A percentile compares a stretch with the other conserved stretches of the same genome.
Evolutionary conservation across 2,329 filamentous ascomycete species (phyloP).

Genomic region (Curvularia verruculosa): DNA sequence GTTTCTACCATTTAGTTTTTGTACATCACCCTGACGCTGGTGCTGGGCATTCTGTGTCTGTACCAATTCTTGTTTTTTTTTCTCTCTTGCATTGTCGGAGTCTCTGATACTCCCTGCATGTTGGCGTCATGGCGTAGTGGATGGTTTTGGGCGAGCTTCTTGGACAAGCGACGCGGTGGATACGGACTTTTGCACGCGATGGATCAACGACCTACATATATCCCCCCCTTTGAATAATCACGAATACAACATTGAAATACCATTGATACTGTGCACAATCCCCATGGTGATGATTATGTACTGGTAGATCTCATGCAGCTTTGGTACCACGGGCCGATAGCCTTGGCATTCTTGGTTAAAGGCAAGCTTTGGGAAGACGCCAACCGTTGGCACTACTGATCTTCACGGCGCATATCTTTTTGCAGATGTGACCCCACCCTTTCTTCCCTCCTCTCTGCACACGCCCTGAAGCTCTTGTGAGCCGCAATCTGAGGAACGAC

Average conservation of each 20-base stretch:
- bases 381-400: background rate
- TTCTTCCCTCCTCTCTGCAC: background rate
- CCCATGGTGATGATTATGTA: background rate
- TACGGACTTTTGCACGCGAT: conserved; percentile 16
- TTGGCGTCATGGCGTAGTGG: conserved; percentile 24
- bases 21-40: conserved; percentile 31
- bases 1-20: conserved; percentile 29
- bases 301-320: background rate
- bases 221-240: conserved; percentile 22
- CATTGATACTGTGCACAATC: background rate
- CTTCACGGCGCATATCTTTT: background rate
- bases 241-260: conserved; percentile 21
- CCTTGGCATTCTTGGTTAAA: background rate
- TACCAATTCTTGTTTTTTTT: conserved; percentile 35
- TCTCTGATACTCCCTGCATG: conserved; percentile 35
- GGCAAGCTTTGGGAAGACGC: conserved; percentile 4
- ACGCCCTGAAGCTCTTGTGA: background rate
- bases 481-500: background rate
- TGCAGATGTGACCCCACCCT: background rate
- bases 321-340: background rate
- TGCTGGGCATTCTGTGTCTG: conserved; percentile 32
- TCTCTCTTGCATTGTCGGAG: conserved; percentile 45
- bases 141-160: conserved; percentile 6
- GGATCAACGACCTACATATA: conserved; percentile 18
- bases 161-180: conserved; percentile 20